Evolutionary conservation across 345 rosid species (phyloP), one percentile per base, ranked within the genome.

Genomic region (Salix exigua): DNA sequence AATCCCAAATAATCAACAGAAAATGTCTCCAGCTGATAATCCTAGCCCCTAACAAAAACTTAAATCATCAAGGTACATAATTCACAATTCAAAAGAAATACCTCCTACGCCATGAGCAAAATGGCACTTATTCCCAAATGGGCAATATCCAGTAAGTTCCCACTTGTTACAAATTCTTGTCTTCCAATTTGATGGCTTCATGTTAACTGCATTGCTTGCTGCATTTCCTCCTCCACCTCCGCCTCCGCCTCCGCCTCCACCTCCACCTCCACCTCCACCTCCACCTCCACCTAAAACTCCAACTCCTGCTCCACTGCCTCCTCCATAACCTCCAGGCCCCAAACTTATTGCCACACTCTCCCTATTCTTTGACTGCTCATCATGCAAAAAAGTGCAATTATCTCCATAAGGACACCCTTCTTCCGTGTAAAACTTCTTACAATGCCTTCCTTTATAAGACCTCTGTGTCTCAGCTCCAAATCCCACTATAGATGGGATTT

Each of bases 321-420:
- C 90, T 31, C 89, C 90, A 78, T 93, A 91, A 14, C 94, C 96
- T 71, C 94, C 96, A 38, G 97, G 97, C 58, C 94, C 98, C 87
- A 96, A 89, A 78, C 96, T 96, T 79, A 96, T 96, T 0, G 96
- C 96, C 75, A 91, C 97, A 58, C 98, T 96, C 77, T 96, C 99
- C 80, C 97, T 81, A 78, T 96, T 90, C 91, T 91, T 93, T 4
- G 97, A 91, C 80, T 91, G 93, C 81, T 96, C 98, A 40, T 96
- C 98, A 6, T 92, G 99, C 83, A 92, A 67, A 83, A 96, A 92
- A 5, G 98, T 91, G 78, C 98, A 96, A 60, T 77, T 91, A 40
- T 96, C 99, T 28, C 99, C 98, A 80, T 96, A 92, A 2, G 99
- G 98, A 65, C 98, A 96, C 46, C 99, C 98, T 84, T 96, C 98